A percentile compares a stretch with the other conserved stretches of the same genome.
These are phyloP conservation scores for Spiraea crenata DNA, from an alignment of 331 rosid species.

Conservation along the genomic window DNA sequence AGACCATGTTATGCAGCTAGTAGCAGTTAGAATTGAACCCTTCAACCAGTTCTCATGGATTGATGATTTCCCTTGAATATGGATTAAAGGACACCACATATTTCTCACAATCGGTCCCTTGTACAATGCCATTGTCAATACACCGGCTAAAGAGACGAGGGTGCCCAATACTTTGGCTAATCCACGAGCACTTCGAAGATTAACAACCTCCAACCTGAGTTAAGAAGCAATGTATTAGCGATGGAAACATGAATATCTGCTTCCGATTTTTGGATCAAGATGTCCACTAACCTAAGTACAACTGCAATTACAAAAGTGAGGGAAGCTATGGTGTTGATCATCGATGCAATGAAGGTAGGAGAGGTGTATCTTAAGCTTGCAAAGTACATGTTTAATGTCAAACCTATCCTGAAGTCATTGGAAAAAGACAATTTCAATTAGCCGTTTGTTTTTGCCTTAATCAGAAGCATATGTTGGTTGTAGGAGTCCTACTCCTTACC, in stretches of 20 bases:
- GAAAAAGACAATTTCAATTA: neutral
- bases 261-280: neutral
- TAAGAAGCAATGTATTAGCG: neutral
- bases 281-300: constrained; percentile 38
- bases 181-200: constrained; percentile 45
- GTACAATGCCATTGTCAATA: constrained; percentile 68
- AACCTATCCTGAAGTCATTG: constrained; percentile 40
- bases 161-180: constrained; percentile 68
- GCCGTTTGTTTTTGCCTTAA: neutral
- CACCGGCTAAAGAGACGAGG: constrained; percentile 56
- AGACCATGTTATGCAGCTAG: constrained; percentile 71
- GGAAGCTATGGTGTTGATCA: constrained; percentile 57
- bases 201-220: constrained; percentile 47
- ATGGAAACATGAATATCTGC: neutral
- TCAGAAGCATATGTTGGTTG: neutral
- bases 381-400: constrained; percentile 61
- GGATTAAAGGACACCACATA: constrained; percentile 50
- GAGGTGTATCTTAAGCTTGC: constrained; percentile 70
- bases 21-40: constrained; percentile 71
- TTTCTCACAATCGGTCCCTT: constrained; percentile 51
- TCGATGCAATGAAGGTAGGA: constrained; percentile 62
- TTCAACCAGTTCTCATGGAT: constrained; percentile 50
- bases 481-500: constrained; percentile 41
- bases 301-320: constrained; percentile 66
- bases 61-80: constrained; percentile 34